Evolutionary conservation across 148 eudicot species (phyloP).

Genomic region (Fagopyrum homotropicum): DNA sequence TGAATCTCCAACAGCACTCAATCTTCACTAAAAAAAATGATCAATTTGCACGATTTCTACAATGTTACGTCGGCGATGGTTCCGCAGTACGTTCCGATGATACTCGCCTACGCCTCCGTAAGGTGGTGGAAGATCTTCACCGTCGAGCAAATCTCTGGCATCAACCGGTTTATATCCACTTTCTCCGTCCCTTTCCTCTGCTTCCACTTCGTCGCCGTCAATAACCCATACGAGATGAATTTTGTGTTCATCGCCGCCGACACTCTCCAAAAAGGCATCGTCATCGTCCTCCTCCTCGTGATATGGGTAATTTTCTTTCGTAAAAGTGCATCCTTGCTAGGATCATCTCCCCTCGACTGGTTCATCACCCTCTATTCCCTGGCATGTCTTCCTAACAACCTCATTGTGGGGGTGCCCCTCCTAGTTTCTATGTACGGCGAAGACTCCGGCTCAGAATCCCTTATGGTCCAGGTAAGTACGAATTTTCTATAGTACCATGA

Average conservation of each 20-base stretch:
- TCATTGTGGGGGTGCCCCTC: too few species aligned
- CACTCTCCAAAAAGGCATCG: conserved; percentile 26
- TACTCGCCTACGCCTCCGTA: conserved; percentile 44
- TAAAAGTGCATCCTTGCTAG: too few species aligned
- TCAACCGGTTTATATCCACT: conserved; percentile 46
- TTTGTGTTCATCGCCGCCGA: conserved; percentile 46
- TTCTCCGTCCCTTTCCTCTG: conserved; percentile 44
- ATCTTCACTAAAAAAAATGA: conserved; percentile 16
- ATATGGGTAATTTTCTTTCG: too few species aligned
- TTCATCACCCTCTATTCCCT: too few species aligned
- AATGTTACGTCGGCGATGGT: conserved; percentile 43
- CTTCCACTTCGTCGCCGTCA: conserved; percentile 47
- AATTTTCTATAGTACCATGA: too few species aligned
- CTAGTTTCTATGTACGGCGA: too few species aligned
- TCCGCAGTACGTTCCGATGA: conserved; percentile 53
- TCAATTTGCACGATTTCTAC: conserved; percentile 37
- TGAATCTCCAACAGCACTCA: background rate
- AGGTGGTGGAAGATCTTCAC: conserved; percentile 57
- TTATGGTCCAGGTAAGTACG: too few species aligned
- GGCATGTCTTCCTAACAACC: too few species aligned
- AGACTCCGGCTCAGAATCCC: too few species aligned
- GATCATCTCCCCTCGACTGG: too few species aligned
- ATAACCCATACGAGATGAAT: conserved; percentile 44
- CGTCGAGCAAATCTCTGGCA: conserved; percentile 52
- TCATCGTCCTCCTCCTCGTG: background rate